Evolutionary conservation across 2,329 filamentous ascomycete species (phyloP).

Genomic region (Didymella pinodella): DNA sequence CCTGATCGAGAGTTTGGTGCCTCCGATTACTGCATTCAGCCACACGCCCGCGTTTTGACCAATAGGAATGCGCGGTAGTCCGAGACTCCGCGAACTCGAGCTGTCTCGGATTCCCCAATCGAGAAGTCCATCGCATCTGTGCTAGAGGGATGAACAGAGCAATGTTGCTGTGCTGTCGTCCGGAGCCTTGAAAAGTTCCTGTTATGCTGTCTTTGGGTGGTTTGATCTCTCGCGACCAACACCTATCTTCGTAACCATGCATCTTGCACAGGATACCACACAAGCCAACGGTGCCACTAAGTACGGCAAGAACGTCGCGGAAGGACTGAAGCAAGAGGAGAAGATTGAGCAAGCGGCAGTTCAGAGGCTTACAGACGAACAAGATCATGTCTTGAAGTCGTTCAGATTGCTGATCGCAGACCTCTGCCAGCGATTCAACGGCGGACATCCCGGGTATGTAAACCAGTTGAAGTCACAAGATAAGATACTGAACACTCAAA

Average conservation of each 20-base stretch:
- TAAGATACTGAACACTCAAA: conserved; percentile 29
- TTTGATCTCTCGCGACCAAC: background rate
- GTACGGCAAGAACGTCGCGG: conserved; percentile 37
- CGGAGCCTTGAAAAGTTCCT: conserved; percentile 11
- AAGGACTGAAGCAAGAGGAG: conserved; percentile 36
- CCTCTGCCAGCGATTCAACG: conserved; percentile 73
- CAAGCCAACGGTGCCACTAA: conserved; percentile 26
- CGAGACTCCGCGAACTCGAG: background rate
- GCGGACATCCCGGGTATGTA: conserved; percentile 71
- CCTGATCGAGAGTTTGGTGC: conserved; percentile 7
- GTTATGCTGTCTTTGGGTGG: background rate
- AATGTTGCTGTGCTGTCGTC: background rate
- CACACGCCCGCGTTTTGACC: background rate
- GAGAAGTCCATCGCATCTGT: conserved; percentile 12
- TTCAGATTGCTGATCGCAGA: conserved; percentile 72
- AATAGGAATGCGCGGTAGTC: conserved; percentile 14
- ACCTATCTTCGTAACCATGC: conserved; percentile 17
- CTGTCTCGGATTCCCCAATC: conserved; percentile 7
- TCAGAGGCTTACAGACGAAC: conserved; percentile 37
- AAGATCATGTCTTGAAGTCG: conserved; percentile 64
- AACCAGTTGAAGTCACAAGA: background rate
- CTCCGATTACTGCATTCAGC: conserved; percentile 4
- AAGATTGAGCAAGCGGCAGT: conserved; percentile 30
- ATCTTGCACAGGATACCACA: conserved; percentile 27
- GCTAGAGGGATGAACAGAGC: background rate